phyloP scores from a whole-genome alignment of 768 basidiomycete genomes.

The Leccinum broughii region DNA sequence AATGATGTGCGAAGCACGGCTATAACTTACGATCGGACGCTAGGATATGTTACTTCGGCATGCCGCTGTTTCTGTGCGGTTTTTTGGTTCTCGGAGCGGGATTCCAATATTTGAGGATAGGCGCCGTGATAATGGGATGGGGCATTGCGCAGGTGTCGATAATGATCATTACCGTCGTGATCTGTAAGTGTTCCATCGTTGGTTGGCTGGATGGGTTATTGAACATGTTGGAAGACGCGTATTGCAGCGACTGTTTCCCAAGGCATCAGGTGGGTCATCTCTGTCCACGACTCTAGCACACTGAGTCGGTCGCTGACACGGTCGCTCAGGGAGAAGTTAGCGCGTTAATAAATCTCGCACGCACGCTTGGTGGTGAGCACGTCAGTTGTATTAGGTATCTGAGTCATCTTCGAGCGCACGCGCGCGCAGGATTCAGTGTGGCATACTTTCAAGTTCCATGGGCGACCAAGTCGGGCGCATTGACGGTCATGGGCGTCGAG shows the following conservation, averaged over 20 bases:
- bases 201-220: not conserved
- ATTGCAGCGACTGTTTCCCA: constrained; percentile 41
- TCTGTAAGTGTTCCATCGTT: constrained; percentile 30
- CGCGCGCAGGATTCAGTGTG: constrained; percentile 34
- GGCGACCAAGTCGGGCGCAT: constrained; percentile 36
- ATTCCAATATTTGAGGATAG: constrained; percentile 33
- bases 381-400: not conserved
- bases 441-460: constrained; percentile 45
- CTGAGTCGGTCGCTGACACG: not conserved
- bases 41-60: constrained; percentile 41
- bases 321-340: constrained; percentile 40
- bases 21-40: not conserved
- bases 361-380: constrained; percentile 33
- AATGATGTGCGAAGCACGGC: too few relatives aligned
- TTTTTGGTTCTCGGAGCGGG: constrained; percentile 43
- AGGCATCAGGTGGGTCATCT: constrained; percentile 23
- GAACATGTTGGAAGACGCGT: constrained; percentile 33
- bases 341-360: constrained; percentile 43
- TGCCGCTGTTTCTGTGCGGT: constrained; percentile 42
- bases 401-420: not conserved
- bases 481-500: constrained; percentile 40
- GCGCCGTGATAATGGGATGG: constrained; percentile 43
- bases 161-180: constrained; percentile 42
- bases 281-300: too few relatives aligned
- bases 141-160: constrained; percentile 40